These are phyloP conservation scores for Exserohilum turcica DNA, from an alignment of 2,329 filamentous ascomycete genomes.

Conservation along the genomic window DNA sequence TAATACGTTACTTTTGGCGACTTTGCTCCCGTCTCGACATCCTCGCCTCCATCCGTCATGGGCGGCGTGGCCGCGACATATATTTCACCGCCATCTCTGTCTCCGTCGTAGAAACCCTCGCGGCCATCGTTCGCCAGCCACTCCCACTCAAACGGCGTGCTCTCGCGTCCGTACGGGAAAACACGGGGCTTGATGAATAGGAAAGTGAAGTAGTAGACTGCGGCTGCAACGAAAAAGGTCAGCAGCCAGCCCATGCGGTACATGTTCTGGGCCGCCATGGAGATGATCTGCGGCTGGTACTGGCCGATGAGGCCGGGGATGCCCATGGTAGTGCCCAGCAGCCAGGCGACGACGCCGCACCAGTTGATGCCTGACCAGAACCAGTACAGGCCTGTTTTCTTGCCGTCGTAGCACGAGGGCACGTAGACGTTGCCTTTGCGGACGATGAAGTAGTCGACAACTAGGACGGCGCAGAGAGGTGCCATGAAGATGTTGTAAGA, in stretches of 20 bases:
- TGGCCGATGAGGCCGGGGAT: slow-evolving; percentile 43
- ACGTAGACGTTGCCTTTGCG: slow-evolving; percentile 51
- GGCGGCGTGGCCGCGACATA: slow-evolving; percentile 22
- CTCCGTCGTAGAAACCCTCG: slow-evolving; percentile 39
- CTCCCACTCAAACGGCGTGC: slow-evolving; percentile 21
- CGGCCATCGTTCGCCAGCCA: slow-evolving; percentile 33
- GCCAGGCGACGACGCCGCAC: slow-evolving; percentile 40
- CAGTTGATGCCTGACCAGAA: slow-evolving; percentile 43
- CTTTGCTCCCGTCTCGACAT: slow-evolving; percentile 18
- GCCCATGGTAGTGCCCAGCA: slow-evolving; percentile 39
- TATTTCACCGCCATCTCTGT: slow-evolving; percentile 24
- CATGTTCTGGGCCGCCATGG: slow-evolving; percentile 40
- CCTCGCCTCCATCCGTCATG: slow-evolving; percentile 15
- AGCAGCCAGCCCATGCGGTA: slow-evolving; percentile 46
- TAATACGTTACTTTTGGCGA: slow-evolving; percentile 11
- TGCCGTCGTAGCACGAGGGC: slow-evolving; percentile 44
- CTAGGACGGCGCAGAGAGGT: slow-evolving; percentile 48
- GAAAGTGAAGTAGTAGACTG: slow-evolving; percentile 33
- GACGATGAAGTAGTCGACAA: slow-evolving; percentile 48
- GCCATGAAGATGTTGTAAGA: slow-evolving; percentile 52
- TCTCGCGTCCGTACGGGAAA: slow-evolving; percentile 27
- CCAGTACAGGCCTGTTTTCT: slow-evolving; percentile 34
- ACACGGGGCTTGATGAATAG: slow-evolving; percentile 23
- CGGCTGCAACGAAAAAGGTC: slow-evolving; percentile 36
- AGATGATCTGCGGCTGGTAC: slow-evolving; percentile 40